These are phyloP conservation scores for Apiotrichum sp. DNA, from an alignment of 1,284 basidiomycete species.

Conservation along the genomic window DNA sequence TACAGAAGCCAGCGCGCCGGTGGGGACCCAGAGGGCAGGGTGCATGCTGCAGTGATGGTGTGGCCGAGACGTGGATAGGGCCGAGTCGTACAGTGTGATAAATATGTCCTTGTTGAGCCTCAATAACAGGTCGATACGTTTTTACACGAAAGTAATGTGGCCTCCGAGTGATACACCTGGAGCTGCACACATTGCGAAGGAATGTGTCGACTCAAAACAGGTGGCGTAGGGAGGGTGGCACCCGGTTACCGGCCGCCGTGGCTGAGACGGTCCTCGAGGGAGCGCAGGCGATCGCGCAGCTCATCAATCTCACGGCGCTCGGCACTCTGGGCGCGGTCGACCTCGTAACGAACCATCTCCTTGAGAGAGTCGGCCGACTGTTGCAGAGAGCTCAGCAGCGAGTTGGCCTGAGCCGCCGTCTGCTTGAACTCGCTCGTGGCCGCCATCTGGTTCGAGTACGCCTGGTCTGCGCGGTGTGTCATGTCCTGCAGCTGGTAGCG, in stretches of 20 bases:
- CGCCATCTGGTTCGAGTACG: slow-evolving; percentile 24
- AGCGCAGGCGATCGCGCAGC: slow-evolving; percentile 15
- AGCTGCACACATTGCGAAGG: no score
- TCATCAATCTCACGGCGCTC: slow-evolving; percentile 20
- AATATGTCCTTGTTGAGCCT: no score
- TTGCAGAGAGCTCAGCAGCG: slow-evolving; percentile 33
- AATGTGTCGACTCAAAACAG: no score
- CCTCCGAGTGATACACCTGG: no score
- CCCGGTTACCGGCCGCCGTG: background rate
- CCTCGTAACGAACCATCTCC: slow-evolving; percentile 44
- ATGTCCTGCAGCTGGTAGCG: slow-evolving; percentile 33
- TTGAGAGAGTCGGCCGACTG: slow-evolving; percentile 37
- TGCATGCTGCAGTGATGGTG: no score
- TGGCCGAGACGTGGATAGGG: no score
- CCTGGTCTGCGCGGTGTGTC: slow-evolving; percentile 28
- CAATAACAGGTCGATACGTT: no score
- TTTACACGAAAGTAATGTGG: no score
- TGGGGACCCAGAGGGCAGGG: background rate
- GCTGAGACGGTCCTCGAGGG: slow-evolving; percentile 13
- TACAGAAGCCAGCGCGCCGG: background rate
- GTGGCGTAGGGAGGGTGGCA: no score
- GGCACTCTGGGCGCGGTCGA: slow-evolving; percentile 20
- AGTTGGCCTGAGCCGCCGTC: slow-evolving; percentile 29
- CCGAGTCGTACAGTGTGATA: no score
- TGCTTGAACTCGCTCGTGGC: slow-evolving; percentile 37